Percentiles rank a stretch among this genome's conserved stretches.
Evolutionary conservation across 257 asterid genomes (phyloP).

Genomic region (Solanum pennellii): DNA sequence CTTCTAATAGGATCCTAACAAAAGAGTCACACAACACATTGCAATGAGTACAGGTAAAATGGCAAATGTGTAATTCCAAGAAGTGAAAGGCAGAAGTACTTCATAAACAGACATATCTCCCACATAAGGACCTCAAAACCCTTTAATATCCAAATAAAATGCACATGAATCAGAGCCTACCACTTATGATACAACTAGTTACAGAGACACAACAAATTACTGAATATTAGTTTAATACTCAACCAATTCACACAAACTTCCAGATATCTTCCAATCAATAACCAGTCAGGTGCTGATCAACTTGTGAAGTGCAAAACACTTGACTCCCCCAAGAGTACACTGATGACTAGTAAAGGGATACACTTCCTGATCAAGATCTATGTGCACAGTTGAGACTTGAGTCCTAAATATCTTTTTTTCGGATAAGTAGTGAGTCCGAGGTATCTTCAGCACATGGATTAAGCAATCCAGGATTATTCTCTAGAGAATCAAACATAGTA

Average conservation of each 20-base stretch:
- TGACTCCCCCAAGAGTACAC: background rate
- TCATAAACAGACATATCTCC: background rate
- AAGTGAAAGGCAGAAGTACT: background rate
- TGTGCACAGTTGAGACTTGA: background rate
- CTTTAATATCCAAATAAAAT: background rate
- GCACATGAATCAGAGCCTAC: background rate
- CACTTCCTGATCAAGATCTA: background rate
- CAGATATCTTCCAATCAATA: background rate
- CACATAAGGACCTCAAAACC: background rate
- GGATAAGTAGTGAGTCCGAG: background rate
- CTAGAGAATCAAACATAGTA: background rate
- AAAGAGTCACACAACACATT: background rate
- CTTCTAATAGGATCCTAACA: conserved; percentile 87
- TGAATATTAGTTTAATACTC: background rate
- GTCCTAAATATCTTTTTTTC: background rate
- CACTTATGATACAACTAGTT: background rate
- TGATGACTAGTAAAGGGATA: background rate
- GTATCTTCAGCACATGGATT: background rate
- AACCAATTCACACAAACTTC: background rate
- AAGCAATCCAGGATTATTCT: background rate
- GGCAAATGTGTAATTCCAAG: background rate
- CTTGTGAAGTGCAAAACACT: background rate
- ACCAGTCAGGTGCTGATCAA: background rate
- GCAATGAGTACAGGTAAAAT: background rate
- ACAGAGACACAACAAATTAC: background rate